Evolutionary conservation across 495 filamentous ascomycete genomes (phyloP), one percentile per base, ranked within the genome.

Genomic region (Evernia prunastri): DNA sequence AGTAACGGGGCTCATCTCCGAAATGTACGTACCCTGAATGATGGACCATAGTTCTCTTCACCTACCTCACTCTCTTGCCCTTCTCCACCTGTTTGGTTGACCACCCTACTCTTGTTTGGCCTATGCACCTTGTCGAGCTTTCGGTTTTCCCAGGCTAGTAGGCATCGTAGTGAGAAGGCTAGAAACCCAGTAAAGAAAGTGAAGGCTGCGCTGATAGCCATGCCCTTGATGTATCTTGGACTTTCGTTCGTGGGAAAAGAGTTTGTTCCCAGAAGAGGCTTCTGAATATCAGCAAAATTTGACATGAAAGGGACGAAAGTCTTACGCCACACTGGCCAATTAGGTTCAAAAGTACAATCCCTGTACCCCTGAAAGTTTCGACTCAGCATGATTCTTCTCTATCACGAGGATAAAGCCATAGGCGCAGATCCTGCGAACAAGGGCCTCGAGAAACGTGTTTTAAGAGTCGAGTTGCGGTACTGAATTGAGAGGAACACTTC

Each of bases 221-320:
- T 87, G 0, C 89, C 88, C 60, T 78, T 81, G n/a, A 79, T 71
- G 67, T 84, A 91, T n/a, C 83, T 83, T 5, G 89, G 89, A 3
- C 69, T 75, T 35, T 89, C 81, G 2, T 63, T 69, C 3, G 73
- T 71, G 0, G 88, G 87, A 68, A 89, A 92, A 4, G 89, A 59
- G 43, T 87, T 82, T 10, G 87, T 89, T 1, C 89, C 89, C 20
- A 93, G 72, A 15, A 92, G 77, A 7, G 89, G 89, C 2, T 88
- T 76, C 35, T 76, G 76, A 57, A 5, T 10, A 20, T 63, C 23
- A 66, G 31, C 42, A 33, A 35, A 59, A 13, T 31, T 27, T 31
- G 9, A 20, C 15, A 49, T n/a, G 18, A 25, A 27, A 43, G n/a
- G 6, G 6, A n/a, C 18, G 4, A 11, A 11, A 29, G 12, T 45